Conservation (phyloP, 108 stramenopile species). For the Nitzschia sp. region DNA sequence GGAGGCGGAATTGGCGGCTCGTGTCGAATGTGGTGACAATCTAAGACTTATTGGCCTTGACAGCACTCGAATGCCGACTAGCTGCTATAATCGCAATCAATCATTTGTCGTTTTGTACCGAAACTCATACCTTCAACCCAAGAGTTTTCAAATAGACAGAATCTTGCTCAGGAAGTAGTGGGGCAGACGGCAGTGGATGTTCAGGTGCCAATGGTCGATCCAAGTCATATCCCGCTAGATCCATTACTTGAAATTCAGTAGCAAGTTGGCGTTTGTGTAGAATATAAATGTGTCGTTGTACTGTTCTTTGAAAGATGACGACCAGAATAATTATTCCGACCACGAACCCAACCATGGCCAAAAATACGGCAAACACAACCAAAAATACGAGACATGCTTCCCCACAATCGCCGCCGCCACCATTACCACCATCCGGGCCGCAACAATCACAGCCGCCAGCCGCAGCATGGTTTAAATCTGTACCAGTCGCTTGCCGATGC, state of each 20-base stretch:
- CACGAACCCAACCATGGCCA: constrained; percentile 30
- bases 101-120: too few relatives aligned
- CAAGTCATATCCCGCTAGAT: constrained; percentile 28
- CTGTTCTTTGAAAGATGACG: constrained; percentile 15
- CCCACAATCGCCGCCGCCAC: constrained; percentile 2
- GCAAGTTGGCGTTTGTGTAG: constrained; percentile 30
- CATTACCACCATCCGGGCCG: background rate
- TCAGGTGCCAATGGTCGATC: constrained; percentile 5
- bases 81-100: too few relatives aligned
- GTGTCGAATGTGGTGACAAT: too few relatives aligned
- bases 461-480: too few relatives aligned
- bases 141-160: constrained; percentile 3
- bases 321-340: constrained; percentile 19
- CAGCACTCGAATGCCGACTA: too few relatives aligned
- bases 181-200: constrained; percentile 25
- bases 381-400: constrained; percentile 9
- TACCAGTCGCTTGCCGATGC: too few relatives aligned
- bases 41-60: too few relatives aligned
- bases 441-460: background rate
- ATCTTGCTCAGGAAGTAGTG: constrained; percentile 6
- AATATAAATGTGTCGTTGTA: constrained; percentile 22
- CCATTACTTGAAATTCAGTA: constrained; percentile 23
- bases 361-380: constrained; percentile 23
- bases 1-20: background rate
- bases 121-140: constrained; percentile 26